A percentile compares a stretch with the other conserved stretches of the same genome.
phyloP scores from a whole-genome alignment of 139 green algal genomes.

The Marvania coccoides region DNA sequence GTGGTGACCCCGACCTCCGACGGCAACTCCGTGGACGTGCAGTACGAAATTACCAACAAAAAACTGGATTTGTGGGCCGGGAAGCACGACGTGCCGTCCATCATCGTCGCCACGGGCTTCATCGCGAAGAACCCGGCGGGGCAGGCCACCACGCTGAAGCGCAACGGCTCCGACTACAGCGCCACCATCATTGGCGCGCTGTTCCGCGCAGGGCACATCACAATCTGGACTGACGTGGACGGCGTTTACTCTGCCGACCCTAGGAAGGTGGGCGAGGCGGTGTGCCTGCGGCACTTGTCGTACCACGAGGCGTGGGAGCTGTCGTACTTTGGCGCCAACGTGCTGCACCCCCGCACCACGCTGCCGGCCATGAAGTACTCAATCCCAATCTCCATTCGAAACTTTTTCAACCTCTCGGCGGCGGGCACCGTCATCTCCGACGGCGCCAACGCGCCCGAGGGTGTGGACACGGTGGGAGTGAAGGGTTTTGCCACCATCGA shows the following conservation, averaged over 20 bases:
- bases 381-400: constrained; percentile 93
- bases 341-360: constrained; percentile 95
- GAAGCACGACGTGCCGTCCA: constrained; percentile 32
- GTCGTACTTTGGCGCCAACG: constrained; percentile 96
- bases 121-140: constrained; percentile 68
- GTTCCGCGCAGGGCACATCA: constrained; percentile 70
- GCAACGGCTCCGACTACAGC: constrained; percentile 91
- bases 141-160: constrained; percentile 64
- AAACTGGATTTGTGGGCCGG: constrained; percentile 57
- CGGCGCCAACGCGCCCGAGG: neutral
- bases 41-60: constrained; percentile 67
- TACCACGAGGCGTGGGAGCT: constrained; percentile 98
- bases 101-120: constrained; percentile 90
- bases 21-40: constrained; percentile 72
- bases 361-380: constrained; percentile 88
- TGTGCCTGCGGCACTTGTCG: constrained; percentile 49
- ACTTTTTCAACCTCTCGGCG: constrained; percentile 88
- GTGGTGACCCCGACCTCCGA: constrained; percentile 57
- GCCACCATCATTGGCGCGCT: constrained; percentile 91
- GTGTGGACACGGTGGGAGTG: constrained; percentile 32
- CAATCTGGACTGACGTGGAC: constrained; percentile 98
- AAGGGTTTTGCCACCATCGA: constrained; percentile 98
- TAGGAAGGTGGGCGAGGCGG: constrained; percentile 58
- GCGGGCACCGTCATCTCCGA: constrained; percentile 42
- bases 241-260: constrained; percentile 94